phyloP scores from a whole-genome alignment of 2,329 filamentous ascomycete genomes.

The Xylariaceae sp. region DNA sequence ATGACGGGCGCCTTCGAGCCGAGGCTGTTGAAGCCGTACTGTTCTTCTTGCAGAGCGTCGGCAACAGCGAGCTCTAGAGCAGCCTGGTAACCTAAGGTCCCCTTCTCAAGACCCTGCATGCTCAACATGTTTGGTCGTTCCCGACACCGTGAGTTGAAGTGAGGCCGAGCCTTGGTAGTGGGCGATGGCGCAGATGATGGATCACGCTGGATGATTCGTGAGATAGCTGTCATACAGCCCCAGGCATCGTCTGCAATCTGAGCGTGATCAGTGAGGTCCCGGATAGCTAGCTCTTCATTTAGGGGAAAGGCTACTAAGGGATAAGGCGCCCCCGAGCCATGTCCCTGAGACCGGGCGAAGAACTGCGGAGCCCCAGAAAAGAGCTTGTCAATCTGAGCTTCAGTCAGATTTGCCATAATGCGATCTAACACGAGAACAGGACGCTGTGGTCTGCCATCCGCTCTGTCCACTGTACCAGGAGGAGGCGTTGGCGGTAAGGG shows the following conservation, averaged over 20 bases:
- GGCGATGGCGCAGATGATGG: slow-evolving; percentile 40
- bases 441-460: slow-evolving; percentile 36
- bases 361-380: slow-evolving; percentile 74
- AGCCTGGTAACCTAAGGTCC: slow-evolving; percentile 63
- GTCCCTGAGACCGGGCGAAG: slow-evolving; percentile 55
- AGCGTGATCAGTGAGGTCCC: slow-evolving; percentile 59
- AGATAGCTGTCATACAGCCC: slow-evolving; percentile 57
- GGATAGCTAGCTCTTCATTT: slow-evolving; percentile 55
- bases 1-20: slow-evolving; percentile 50
- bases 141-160: slow-evolving; percentile 53
- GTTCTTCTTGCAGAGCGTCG: slow-evolving; percentile 58
- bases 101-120: slow-evolving; percentile 65
- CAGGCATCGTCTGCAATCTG: slow-evolving; percentile 60
- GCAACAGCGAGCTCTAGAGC: slow-evolving; percentile 61
- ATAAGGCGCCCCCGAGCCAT: slow-evolving; percentile 54
- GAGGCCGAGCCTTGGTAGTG: slow-evolving; percentile 43
- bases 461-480: slow-evolving; percentile 36
- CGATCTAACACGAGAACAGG: slow-evolving; percentile 47
- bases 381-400: slow-evolving; percentile 59
- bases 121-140: slow-evolving; percentile 67
- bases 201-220: slow-evolving; percentile 50
- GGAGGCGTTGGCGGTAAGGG: slow-evolving; percentile 51
- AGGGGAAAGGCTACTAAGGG: slow-evolving; percentile 63
- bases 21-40: slow-evolving; percentile 53
- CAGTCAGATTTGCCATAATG: slow-evolving; percentile 55